Conservation (phyloP, 2,329 filamentous ascomycete species). For the Exophiala sp. region DNA sequence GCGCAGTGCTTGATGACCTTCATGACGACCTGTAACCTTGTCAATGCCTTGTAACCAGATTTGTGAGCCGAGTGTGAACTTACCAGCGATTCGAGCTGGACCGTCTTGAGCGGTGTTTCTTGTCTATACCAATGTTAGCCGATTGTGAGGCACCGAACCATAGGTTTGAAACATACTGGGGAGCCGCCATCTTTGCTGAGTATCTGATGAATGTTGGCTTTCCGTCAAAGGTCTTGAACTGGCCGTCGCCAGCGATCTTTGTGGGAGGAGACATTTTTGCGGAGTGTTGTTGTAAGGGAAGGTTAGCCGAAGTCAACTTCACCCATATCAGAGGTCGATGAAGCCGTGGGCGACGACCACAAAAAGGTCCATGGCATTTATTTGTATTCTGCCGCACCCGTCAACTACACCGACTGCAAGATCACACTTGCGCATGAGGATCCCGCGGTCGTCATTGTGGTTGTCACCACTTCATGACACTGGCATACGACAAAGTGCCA, state of each 20-base stretch:
- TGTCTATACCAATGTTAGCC: conserved; percentile 43
- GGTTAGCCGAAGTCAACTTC: conserved; percentile 2
- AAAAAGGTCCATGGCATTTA: neutral
- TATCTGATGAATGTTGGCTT: conserved; percentile 77
- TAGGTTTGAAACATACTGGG: conserved; percentile 4
- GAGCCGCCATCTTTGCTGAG: conserved; percentile 51
- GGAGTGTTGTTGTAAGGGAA: neutral
- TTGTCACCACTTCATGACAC: neutral
- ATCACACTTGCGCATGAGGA: too few relatives aligned
- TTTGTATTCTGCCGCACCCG: too few relatives aligned
- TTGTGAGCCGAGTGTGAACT: conserved; percentile 31
- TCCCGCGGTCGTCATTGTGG: neutral
- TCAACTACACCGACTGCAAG: too few relatives aligned
- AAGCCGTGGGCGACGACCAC: too few relatives aligned
- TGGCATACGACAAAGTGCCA: neutral
- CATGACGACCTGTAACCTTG: conserved; percentile 71
- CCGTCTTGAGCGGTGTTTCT: conserved; percentile 73
- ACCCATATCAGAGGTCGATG: too few relatives aligned
- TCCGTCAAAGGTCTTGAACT: neutral
- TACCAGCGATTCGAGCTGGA: conserved; percentile 94
- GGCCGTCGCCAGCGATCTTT: conserved; percentile 4
- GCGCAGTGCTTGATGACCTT: conserved; percentile 97
- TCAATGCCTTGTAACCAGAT: conserved; percentile 31
- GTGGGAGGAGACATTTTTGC: conserved; percentile 18
- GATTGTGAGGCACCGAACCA: neutral